These are phyloP conservation scores for Yarrowia osloensis DNA, from an alignment of 805 yeast species.

Conservation along the genomic window DNA sequence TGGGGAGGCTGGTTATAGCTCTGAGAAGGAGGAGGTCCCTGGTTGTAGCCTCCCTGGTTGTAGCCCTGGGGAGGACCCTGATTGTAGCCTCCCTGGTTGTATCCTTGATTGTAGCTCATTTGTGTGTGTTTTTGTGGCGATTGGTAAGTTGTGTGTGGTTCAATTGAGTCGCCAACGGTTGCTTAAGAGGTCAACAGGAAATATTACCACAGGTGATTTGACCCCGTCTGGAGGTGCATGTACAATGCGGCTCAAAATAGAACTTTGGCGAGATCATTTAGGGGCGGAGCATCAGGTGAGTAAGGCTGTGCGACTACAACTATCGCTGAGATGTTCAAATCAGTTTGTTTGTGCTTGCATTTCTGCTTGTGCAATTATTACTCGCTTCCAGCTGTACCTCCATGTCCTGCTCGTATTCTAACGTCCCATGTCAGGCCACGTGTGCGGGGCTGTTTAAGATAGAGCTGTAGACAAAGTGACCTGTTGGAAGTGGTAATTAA, in stretches of 20 bases:
- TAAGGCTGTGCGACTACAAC: not conserved
- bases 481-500: no score
- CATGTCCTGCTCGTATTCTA: no score
- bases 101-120: conserved; percentile 28
- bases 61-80: conserved; percentile 27
- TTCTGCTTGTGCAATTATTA: no score
- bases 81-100: conserved; percentile 25
- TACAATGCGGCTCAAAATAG: conserved; percentile 25
- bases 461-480: no score
- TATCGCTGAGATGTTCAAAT: no score
- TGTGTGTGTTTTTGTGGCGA: not conserved
- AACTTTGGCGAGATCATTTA: no score
- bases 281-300: conserved; percentile 14
- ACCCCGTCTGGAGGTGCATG: not conserved
- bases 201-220: not conserved
- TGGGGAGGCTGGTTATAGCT: conserved; percentile 23
- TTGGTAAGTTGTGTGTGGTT: not conserved
- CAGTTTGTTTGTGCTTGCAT: not conserved
- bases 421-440: not conserved
- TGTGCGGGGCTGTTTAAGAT: not conserved
- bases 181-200: not conserved
- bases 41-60: conserved; percentile 26
- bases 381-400: no score
- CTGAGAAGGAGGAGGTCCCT: not conserved
- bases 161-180: not conserved